Evolutionary conservation across 2,329 filamentous ascomycete species (phyloP), one percentile per base, ranked within the genome.

Genomic region (Botrytis hyacinthi): DNA sequence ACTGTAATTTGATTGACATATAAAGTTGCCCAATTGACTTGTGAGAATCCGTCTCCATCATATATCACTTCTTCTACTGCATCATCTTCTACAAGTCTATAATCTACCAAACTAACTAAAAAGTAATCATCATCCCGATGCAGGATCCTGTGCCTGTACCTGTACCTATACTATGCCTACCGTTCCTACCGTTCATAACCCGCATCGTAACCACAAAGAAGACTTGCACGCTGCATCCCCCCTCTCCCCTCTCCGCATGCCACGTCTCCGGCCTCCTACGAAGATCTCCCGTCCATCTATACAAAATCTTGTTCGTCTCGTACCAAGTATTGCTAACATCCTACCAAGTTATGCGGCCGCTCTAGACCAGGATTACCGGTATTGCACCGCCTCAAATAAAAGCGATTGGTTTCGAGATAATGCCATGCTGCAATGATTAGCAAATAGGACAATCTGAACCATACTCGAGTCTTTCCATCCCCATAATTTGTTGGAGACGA

Each of bases 241-340:
- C 54, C 54, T 32, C 57, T 32, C 57, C 57, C 57, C 22, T 70
- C 59, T 71, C 59, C 59, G 69, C 59, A 44, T 71, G 69, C 69
- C 69, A 71, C 69, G 69, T 71, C 69, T 71, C 59, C 48, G 46
- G 48, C n/a, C 29, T 29, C 54, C 54, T 46, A 70, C 40, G 68
- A 32, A 70, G 67, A 70, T 70, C 68, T 70, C 68, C 40, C 42
- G 46, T 62, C 40, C 57, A 26, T 62, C 42, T 57, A 70, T 46
- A 60, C 51, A 40, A 40, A 70, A 70, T 61, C 68, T 16, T 54
- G 48, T n/a, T n/a, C 20, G 48, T 54, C 48, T 48, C 40, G 68
- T 70, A 70, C 40, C 51, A 57, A 57, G 51, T 57, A 57, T 57
- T 29, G 29, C 51, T 40, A 60, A 62, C 60, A n/a, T 22, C 37